Conservation (phyloP, 257 asterid species). For the Capsicum rhomboideum region DNA sequence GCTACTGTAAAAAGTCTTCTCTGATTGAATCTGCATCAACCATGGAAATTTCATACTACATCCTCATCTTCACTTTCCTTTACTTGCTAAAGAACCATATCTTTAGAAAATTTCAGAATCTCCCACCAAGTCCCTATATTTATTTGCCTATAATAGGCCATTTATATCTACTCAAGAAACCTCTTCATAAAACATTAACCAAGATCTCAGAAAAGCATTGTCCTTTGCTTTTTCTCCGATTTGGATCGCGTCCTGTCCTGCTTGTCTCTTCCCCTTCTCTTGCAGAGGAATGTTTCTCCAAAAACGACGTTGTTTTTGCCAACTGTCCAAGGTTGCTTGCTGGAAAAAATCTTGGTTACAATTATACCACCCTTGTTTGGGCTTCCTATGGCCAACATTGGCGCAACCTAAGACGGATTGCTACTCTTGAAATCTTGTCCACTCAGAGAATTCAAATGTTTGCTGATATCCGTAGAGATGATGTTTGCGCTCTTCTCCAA, state of each 20-base stretch:
- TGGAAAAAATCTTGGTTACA: conserved; percentile 55
- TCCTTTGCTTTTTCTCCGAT: conserved; percentile 41
- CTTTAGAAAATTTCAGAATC: conserved; percentile 32
- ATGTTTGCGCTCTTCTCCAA: conserved; percentile 11
- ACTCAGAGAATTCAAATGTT: conserved; percentile 13
- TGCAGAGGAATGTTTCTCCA: conserved; percentile 55
- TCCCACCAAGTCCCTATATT: conserved; percentile 61
- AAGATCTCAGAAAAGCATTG: conserved; percentile 38
- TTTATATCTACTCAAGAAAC: conserved; percentile 45
- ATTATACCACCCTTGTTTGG: conserved; percentile 58
- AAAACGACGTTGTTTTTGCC: too few species aligned
- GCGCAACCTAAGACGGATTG: conserved; percentile 30
- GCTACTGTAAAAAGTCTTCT: neutral
- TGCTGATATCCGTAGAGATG: neutral
- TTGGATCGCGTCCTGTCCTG: conserved; percentile 57
- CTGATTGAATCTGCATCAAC: neutral
- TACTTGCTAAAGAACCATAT: conserved; percentile 17
- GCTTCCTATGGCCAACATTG: conserved; percentile 38
- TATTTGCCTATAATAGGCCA: conserved; percentile 64
- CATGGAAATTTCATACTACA: conserved; percentile 13
- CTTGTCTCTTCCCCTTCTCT: conserved; percentile 53
- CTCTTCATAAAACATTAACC: conserved; percentile 50
- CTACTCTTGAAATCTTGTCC: conserved; percentile 29
- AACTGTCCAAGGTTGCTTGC: too few species aligned
- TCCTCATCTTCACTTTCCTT: conserved; percentile 8